phyloP scores from a whole-genome alignment of 768 basidiomycete genomes.

The Trametes sanguinea region DNA sequence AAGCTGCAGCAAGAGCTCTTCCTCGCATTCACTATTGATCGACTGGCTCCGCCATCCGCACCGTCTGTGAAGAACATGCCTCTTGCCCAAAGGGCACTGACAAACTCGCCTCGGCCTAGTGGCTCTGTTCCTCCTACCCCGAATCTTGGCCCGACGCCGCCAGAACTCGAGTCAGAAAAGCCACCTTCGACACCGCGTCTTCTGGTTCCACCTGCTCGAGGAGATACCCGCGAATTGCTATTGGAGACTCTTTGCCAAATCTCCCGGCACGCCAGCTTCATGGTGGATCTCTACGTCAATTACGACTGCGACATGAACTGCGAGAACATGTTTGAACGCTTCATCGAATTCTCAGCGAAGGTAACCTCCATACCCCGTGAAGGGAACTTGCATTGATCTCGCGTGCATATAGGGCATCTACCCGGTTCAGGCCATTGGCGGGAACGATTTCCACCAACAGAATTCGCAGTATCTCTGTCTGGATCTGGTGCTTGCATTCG shows the following conservation, averaged over 20 bases:
- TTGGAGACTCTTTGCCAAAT: conserved; percentile 85
- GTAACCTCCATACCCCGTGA: conserved; percentile 42
- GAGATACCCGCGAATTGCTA: conserved; percentile 86
- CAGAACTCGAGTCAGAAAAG: conserved; percentile 26
- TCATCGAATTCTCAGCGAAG: conserved; percentile 87
- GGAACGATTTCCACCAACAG: conserved; percentile 64
- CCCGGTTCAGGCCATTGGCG: conserved; percentile 59
- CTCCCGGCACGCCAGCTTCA: conserved; percentile 82
- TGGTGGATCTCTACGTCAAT: conserved; percentile 94
- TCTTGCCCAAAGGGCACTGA: conserved; percentile 20
- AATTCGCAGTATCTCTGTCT: conserved; percentile 86
- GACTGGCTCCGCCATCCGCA: conserved; percentile 64
- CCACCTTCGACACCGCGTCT: conserved; percentile 45
- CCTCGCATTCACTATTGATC: conserved; percentile 90
- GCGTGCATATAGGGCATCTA: conserved; percentile 67
- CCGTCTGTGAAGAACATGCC: conserved; percentile 22
- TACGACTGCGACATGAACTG: conserved; percentile 98
- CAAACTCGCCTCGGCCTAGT: conserved; percentile 28
- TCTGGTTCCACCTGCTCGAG: conserved; percentile 74
- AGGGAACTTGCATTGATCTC: neutral
- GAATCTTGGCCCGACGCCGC: conserved; percentile 41
- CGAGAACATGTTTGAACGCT: conserved; percentile 91
- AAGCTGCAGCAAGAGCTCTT: conserved; percentile 96
- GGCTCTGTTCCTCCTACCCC: conserved; percentile 43
- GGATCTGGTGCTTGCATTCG: conserved; percentile 83